Evolutionary conservation across 2,329 filamentous ascomycete genomes (phyloP), one percentile per base, ranked within the genome.

Genomic region (Fusarium metavorans): DNA sequence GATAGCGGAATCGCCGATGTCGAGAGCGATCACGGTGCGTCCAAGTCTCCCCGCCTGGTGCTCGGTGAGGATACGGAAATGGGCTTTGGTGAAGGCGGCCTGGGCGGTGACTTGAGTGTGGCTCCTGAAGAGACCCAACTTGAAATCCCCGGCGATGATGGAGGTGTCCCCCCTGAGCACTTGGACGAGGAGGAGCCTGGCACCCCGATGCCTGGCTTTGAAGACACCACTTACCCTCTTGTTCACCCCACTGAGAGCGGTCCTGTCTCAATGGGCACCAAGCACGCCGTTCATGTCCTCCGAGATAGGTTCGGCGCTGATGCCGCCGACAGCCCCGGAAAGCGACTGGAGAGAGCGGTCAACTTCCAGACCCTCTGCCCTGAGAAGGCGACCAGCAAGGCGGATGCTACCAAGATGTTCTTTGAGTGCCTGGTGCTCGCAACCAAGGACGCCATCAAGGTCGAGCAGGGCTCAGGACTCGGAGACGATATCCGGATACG

Each of bases 401-500:
- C 93, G 10, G 97, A 98, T 79, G 97, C 97, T 0, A 99, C 97
- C 50, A 98, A 98, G 88, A 98, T 99, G 95, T 99, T 99, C 86
- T 99, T 99, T 79, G 97, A 99, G 85, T 93, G 97, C 64, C 88
- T 99, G 27, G 97, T 99, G 4, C 88, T 99, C 56, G 97, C 96
- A 6, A 99, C 97, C 48, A 99, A 99, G 85, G 97, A 99, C 81
- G 97, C 97, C 32, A 94, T 99, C 85, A 98, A 98, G 84, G 95
- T 98, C 30, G 96, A 98, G 81, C 97, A 99, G 84, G 89, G 90
- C 58, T 87, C 92, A 71, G 89, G 88, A 41, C 89, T 98, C 30
- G 95, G 95, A 59, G 93, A 92, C 4, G 90, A 93, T 16, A 94
- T 99, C 79, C 89, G 92, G 68, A 93, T 99, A 68, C 89, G 95